Evolutionary conservation across 352 stramenopile species (phyloP).

Genomic region (Globisporangium splendens): DNA sequence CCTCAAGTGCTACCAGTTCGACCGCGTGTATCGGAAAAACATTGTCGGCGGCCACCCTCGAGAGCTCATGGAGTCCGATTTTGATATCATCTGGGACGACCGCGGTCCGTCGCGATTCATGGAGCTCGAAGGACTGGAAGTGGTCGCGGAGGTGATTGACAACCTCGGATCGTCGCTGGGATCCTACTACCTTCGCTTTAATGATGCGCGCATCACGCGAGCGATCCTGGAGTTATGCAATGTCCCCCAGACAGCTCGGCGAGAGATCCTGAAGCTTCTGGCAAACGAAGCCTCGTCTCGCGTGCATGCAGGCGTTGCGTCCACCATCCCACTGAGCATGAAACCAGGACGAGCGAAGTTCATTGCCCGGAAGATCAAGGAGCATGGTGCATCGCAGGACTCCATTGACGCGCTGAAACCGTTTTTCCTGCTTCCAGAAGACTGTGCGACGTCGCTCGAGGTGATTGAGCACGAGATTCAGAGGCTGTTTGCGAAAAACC

Average conservation of each 20-base stretch:
- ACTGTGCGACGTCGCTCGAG: slow-evolving; percentile 55
- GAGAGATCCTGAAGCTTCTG: slow-evolving; percentile 73
- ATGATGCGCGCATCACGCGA: slow-evolving; percentile 67
- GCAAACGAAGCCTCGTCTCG: slow-evolving; percentile 71
- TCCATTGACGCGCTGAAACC: slow-evolving; percentile 57
- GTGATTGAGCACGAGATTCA: slow-evolving; percentile 65
- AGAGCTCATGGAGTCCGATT: slow-evolving; percentile 79
- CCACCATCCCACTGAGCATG: slow-evolving; percentile 49
- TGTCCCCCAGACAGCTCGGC: slow-evolving; percentile 42
- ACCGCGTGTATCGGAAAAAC: slow-evolving; percentile 78
- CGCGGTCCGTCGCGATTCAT: slow-evolving; percentile 56
- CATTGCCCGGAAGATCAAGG: slow-evolving; percentile 64
- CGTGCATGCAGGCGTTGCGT: slow-evolving; percentile 57
- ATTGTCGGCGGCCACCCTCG: slow-evolving; percentile 70
- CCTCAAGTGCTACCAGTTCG: slow-evolving; percentile 85
- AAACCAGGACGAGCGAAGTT: slow-evolving; percentile 75
- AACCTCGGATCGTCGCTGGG: slow-evolving; percentile 53
- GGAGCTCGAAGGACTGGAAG: slow-evolving; percentile 72
- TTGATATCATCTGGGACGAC: slow-evolving; percentile 86
- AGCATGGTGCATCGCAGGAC: slow-evolving; percentile 43
- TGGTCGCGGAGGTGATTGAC: slow-evolving; percentile 74
- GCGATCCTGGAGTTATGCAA: slow-evolving; percentile 70
- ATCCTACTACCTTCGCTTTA: slow-evolving; percentile 77
- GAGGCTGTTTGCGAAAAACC: slow-evolving; percentile 50
- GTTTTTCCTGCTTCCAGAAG: slow-evolving; percentile 75